Base-by-base conservation (phyloP, 148 eudicot species). In the Simmondsia chinensis region DNA sequence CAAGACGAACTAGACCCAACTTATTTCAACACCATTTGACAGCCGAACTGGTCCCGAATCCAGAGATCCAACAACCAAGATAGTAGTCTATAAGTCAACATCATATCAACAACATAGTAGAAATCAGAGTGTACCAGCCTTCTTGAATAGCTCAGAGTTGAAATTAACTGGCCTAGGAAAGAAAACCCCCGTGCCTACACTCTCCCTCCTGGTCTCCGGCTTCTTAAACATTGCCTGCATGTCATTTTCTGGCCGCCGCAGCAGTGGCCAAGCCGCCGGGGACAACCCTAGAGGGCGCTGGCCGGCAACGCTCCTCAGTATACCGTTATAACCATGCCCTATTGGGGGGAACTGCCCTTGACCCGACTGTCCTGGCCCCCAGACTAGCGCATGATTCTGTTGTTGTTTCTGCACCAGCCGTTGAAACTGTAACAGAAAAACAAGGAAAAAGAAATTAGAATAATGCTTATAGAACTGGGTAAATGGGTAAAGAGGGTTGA, bases 121-220 rank as follows among this genome's bases (percentile, higher is more conserved):
- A n/a, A n/a, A n/a, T n/a, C n/a, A n/a, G n/a, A n/a, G n/a, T n/a
- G n/a, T n/a, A n/a, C n/a, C n/a, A n/a, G n/a, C n/a, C n/a, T n/a
- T n/a, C n/a, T n/a, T n/a, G n/a, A n/a, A n/a, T n/a, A n/a, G n/a
- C n/a, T n/a, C n/a, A n/a, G n/a, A n/a, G n/a, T n/a, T n/a, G n/a
- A n/a, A n/a, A n/a, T n/a, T n/a, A n/a, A 48, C 39, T 10, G 61
- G 61, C 5, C 94, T 64, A 8, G 94, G 94, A 23, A 84, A 46
- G 43, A 84, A 84, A 1, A 84, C 94, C 0, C 94, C 94, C 0
- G 94, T 84, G 1, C 94, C 88, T 1, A 60, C 68, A 14, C 64
- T 52, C 44, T 75, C 80, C 20, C 72, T 60, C 33, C 61, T 68
- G 5, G 61, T 17, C 8, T 29, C 66, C 23, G 57, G 61, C 50